phyloP scores from a whole-genome alignment of 2,329 filamentous ascomycete genomes.

The Acrodontium crateriforme region DNA sequence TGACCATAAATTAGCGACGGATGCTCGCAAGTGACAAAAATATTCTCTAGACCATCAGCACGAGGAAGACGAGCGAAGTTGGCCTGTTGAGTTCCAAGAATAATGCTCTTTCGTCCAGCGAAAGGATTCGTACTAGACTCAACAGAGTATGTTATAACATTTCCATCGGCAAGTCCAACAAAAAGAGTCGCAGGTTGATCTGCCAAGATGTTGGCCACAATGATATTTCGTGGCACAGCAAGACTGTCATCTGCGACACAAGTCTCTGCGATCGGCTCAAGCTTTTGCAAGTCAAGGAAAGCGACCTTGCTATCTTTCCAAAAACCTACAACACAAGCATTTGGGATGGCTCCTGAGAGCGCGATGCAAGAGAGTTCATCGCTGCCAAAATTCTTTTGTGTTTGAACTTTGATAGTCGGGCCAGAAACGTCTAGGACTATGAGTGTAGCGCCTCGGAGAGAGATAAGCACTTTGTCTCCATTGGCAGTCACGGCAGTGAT shows the following conservation, averaged over 20 bases:
- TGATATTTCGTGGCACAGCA: slow-evolving; percentile 70
- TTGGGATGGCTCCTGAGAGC: slow-evolving; percentile 48
- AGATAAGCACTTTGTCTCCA: slow-evolving; percentile 53
- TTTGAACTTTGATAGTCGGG: slow-evolving; percentile 42
- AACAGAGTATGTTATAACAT: slow-evolving; percentile 71
- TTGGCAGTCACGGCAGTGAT: slow-evolving; percentile 75
- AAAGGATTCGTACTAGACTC: slow-evolving; percentile 48
- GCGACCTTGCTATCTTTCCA: slow-evolving; percentile 74
- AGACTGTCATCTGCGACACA: slow-evolving; percentile 45
- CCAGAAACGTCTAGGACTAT: slow-evolving; percentile 50
- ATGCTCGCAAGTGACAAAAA: slow-evolving; percentile 90
- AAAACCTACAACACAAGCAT: slow-evolving; percentile 69
- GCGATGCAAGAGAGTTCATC: slow-evolving; percentile 73
- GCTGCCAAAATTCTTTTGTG: slow-evolving; percentile 46
- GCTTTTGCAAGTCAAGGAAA: slow-evolving; percentile 52
- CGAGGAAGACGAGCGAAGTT: slow-evolving; percentile 66
- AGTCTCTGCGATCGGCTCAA: slow-evolving; percentile 54
- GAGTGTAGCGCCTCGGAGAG: slow-evolving; percentile 59
- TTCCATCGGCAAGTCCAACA: slow-evolving; percentile 83
- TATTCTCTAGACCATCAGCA: slow-evolving; percentile 52
- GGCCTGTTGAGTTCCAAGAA: slow-evolving; percentile 74
- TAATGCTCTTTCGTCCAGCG: slow-evolving; percentile 56
- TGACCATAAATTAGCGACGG: slow-evolving; percentile 84
- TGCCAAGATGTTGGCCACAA: slow-evolving; percentile 60
- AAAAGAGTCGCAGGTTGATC: slow-evolving; percentile 63